phyloP scores from a whole-genome alignment of 1,284 basidiomycete genomes.

The Ceratobasidium sp. region DNA sequence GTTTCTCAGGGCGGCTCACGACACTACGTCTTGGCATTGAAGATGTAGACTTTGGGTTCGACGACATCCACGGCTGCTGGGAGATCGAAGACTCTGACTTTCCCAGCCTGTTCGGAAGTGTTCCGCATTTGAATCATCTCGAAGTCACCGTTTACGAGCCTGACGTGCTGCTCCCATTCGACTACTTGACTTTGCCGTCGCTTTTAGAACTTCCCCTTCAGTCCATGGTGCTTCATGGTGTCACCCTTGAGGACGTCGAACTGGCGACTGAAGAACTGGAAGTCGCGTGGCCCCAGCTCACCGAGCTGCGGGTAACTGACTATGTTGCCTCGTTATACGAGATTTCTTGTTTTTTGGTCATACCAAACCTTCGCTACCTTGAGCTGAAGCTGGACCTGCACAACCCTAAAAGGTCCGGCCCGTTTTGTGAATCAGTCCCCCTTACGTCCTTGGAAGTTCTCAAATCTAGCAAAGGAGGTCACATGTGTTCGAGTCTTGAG shows the following conservation, averaged over 20 bases:
- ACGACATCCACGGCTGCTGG: not conserved
- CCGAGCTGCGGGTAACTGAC: not conserved
- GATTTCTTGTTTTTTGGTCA: not conserved
- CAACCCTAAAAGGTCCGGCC: not conserved
- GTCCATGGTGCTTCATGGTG: not conserved
- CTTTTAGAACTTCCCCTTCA: slow-evolving; percentile 4
- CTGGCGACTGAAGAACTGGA: not conserved
- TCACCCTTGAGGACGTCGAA: not conserved
- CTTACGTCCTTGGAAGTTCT: not conserved
- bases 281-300: not conserved
- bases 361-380: not conserved
- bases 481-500: not conserved
- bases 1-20: not conserved
- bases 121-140: not conserved
- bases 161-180: not conserved
- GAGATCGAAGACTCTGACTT: not conserved
- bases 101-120: not conserved
- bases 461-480: not conserved
- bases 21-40: not conserved
- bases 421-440: not conserved
- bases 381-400: not conserved
- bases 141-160: not conserved
- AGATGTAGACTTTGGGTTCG: slow-evolving; percentile 11
- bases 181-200: no score
- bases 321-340: not conserved